Conservation (phyloP, 2,329 filamentous ascomycete species). For the Grosmannia huntii region DNA sequence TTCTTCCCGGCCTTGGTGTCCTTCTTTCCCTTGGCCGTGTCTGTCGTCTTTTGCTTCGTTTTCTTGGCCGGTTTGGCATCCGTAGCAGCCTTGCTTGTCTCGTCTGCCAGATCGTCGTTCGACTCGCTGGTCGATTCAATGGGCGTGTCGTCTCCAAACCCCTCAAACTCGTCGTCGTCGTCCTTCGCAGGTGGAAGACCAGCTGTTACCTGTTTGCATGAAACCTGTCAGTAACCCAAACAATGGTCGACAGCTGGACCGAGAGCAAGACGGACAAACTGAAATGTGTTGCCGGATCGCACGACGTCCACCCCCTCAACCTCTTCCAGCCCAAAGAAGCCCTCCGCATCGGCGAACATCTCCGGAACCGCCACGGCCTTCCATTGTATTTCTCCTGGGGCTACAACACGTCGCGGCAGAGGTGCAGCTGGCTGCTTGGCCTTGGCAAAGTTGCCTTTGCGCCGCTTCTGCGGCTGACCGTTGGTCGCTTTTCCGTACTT, state of each 20-base stretch:
- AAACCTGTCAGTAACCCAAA: not conserved
- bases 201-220: constrained; percentile 16
- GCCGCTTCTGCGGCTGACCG: constrained; percentile 3
- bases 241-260: not conserved
- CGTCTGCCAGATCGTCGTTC: not conserved
- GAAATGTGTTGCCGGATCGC: constrained; percentile 43
- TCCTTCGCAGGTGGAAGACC: constrained; percentile 12
- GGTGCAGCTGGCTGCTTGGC: constrained; percentile 9
- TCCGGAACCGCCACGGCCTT: constrained; percentile 54
- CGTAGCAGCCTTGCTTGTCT: not conserved
- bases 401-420: constrained; percentile 26
- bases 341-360: constrained; percentile 77
- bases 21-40: not conserved
- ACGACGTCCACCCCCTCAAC: constrained; percentile 85
- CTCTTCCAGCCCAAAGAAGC: constrained; percentile 85
- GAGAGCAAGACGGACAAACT: constrained; percentile 33
- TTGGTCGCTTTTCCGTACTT: not conserved
- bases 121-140: not conserved
- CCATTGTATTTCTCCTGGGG: constrained; percentile 41
- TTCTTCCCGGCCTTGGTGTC: constrained; percentile 12
- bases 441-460: constrained; percentile 1
- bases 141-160: constrained; percentile 18
- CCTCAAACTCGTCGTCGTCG: constrained; percentile 19
- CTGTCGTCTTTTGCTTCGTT: not conserved
- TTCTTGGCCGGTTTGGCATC: not conserved